Evolutionary conservation across 2,329 filamentous ascomycete species (phyloP), one percentile per base, ranked within the genome.

Genomic region (Phyllosticta paracitricarpa): DNA sequence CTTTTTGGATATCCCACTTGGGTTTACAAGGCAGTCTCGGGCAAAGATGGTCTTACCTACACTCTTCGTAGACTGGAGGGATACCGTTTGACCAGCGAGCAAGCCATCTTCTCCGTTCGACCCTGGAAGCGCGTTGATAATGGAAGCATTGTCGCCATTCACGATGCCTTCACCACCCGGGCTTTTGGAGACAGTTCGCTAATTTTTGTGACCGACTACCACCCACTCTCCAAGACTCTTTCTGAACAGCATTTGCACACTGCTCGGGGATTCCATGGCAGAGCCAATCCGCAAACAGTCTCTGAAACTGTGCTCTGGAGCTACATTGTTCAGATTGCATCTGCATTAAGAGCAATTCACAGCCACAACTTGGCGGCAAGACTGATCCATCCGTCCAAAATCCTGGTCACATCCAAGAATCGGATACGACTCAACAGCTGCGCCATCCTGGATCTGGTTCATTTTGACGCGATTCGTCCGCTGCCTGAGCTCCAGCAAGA

Each of bases 121-220:
- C 86, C 89, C 10, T 99, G 94, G 94, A 93, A 92, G 70, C 85
- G 89, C 62, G 84, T 99, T 56, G 83, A 84, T 69, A 93, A 88
- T 68, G 88, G 86, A 61, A 90, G 85, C 65, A 84, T 97, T 22
- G 93, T 97, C 30, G 88, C 87, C 0, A 84, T 96, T 8, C 87
- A 96, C 68, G 91, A 97, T 74, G 91, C 90, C 0, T 99, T 99
- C 69, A 99, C 94, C 0, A 95, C 91, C 12, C 82, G 91, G 64
- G 89, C 88, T 26, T 99, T 99, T 73, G 90, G 91, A 61, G 94
- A 97, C 72, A 96, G 90, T 74, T 97, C 94, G 2, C 82, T 99
- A 60, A 88, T 99, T 56, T 89, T 99, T 69, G 91, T 96, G 25
- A 94, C 91, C 64, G 91, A 96, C 72, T 99, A 96, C 70, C 89